Conservation (phyloP, 495 filamentous ascomycete species). For the Parathielavia appendiculata region DNA sequence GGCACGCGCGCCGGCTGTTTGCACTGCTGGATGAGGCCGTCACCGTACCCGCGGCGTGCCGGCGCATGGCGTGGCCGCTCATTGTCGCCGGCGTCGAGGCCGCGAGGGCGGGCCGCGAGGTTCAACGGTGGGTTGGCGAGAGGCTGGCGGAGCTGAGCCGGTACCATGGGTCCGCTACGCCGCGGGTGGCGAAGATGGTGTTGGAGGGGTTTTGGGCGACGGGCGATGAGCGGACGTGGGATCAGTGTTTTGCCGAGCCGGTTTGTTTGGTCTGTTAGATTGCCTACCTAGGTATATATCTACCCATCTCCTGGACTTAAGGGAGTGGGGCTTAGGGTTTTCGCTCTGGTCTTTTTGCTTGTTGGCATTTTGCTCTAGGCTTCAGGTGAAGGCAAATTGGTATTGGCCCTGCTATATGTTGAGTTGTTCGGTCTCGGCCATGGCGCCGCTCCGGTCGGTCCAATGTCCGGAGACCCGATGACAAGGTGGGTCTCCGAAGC, state of each 20-base stretch:
- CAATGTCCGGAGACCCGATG: too few relatives aligned
- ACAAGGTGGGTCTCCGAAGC: too few relatives aligned
- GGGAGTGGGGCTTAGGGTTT: too few relatives aligned
- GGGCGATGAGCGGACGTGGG: constrained; percentile 29
- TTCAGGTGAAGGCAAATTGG: too few relatives aligned
- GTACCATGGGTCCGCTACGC: constrained; percentile 23
- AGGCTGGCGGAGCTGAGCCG: constrained; percentile 22
- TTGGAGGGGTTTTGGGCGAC: constrained; percentile 33
- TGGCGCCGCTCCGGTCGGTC: too few relatives aligned
- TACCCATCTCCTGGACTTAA: too few relatives aligned
- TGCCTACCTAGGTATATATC: too few relatives aligned
- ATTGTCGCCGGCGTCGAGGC: constrained; percentile 34
- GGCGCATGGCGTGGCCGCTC: constrained; percentile 31
- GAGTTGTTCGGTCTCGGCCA: too few relatives aligned
- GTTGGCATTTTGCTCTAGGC: too few relatives aligned
- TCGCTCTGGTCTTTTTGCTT: too few relatives aligned
- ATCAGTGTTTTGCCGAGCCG: constrained; percentile 29
- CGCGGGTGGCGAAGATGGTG: constrained; percentile 25
- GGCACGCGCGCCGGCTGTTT: constrained; percentile 12
- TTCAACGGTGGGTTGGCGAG: constrained; percentile 25
- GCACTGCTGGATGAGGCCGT: constrained; percentile 21
- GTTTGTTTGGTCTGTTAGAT: constrained; percentile 13
- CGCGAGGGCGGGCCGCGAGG: constrained; percentile 11
- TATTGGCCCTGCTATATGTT: too few relatives aligned
- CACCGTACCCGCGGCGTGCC: constrained; percentile 2